Evolutionary conservation across 1,284 basidiomycete species (phyloP).

Genomic region (Pisolithus thermaeus): DNA sequence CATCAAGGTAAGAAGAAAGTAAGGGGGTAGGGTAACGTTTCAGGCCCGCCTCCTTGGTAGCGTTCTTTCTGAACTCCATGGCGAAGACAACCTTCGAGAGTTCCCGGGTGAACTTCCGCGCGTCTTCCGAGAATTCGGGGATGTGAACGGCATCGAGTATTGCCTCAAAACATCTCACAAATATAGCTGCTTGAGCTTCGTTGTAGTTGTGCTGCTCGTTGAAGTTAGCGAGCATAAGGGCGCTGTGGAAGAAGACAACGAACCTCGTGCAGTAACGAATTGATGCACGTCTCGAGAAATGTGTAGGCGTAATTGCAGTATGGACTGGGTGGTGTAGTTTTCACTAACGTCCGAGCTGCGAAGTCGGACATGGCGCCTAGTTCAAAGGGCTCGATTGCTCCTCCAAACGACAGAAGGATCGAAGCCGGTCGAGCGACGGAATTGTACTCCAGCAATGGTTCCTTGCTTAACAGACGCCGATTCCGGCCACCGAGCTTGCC

Average conservation of each 20-base stretch:
- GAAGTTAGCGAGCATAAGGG: conserved; percentile 3
- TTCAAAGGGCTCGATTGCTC: conserved; percentile 63
- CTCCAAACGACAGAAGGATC: conserved; percentile 71
- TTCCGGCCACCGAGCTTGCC: conserved; percentile 98
- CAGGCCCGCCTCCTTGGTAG: conserved; percentile 45
- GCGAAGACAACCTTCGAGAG: conserved; percentile 68
- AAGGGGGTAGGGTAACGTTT: conserved; percentile 58
- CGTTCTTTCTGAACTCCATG: conserved; percentile 54
- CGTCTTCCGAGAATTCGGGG: conserved; percentile 64
- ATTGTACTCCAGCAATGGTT: conserved; percentile 71
- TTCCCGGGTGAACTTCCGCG: conserved; percentile 62
- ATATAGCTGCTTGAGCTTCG: conserved; percentile 73
- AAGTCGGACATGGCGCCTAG: conserved; percentile 70
- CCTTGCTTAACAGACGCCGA: conserved; percentile 79
- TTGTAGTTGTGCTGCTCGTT: conserved; percentile 58
- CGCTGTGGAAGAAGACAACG: conserved; percentile 6
- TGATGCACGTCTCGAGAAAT: conserved; percentile 72
- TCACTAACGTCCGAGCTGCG: conserved; percentile 62
- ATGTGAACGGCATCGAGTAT: conserved; percentile 76
- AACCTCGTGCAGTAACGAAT: conserved; percentile 76
- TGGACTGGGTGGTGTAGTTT: conserved; percentile 42
- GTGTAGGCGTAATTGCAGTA: conserved; percentile 76
- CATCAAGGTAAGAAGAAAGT: conserved; percentile 71
- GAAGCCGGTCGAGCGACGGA: conserved; percentile 66
- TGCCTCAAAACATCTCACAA: conserved; percentile 68